Evolutionary conservation across 2,329 filamentous ascomycete species (phyloP).

Genomic region (Fusarium longipes): DNA sequence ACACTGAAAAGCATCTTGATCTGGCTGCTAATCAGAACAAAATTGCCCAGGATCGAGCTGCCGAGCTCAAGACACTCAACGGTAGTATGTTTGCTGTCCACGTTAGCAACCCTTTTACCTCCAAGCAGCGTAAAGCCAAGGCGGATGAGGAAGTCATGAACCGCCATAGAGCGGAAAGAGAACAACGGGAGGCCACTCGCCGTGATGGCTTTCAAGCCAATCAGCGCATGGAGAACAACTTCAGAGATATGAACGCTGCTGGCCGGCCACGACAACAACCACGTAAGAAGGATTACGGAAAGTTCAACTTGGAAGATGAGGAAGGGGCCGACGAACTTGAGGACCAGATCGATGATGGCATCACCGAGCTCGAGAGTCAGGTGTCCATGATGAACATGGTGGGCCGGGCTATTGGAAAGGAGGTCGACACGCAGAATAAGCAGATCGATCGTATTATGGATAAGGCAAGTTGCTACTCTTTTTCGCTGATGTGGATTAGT

Average conservation of each 20-base stretch:
- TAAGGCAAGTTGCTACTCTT: constrained; percentile 68
- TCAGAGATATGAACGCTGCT: constrained; percentile 55
- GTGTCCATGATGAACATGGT: constrained; percentile 78
- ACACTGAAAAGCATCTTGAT: constrained; percentile 86
- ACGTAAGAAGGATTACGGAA: constrained; percentile 60
- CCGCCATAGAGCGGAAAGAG: constrained; percentile 73
- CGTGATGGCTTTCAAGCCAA: constrained; percentile 62
- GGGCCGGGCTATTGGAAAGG: constrained; percentile 77
- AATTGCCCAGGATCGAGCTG: constrained; percentile 81
- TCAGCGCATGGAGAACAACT: constrained; percentile 64
- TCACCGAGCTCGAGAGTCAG: constrained; percentile 75
- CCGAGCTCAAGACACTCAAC: constrained; percentile 86
- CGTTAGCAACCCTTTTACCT: constrained; percentile 81
- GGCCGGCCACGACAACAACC: constrained; percentile 47
- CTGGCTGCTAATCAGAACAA: constrained; percentile 80
- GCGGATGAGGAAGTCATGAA: constrained; percentile 77
- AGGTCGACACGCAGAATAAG: constrained; percentile 81
- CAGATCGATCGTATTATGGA: constrained; percentile 78
- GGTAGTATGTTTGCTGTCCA: constrained; percentile 91
- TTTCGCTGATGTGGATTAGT: neutral
- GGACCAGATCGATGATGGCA: constrained; percentile 66
- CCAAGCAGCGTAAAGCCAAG: constrained; percentile 70
- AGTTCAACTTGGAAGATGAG: constrained; percentile 82
- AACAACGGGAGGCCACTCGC: constrained; percentile 72
- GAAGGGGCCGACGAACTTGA: constrained; percentile 62